phyloP scores from a whole-genome alignment of 2,329 filamentous ascomycete species.

The Basipetospora sp. region DNA sequence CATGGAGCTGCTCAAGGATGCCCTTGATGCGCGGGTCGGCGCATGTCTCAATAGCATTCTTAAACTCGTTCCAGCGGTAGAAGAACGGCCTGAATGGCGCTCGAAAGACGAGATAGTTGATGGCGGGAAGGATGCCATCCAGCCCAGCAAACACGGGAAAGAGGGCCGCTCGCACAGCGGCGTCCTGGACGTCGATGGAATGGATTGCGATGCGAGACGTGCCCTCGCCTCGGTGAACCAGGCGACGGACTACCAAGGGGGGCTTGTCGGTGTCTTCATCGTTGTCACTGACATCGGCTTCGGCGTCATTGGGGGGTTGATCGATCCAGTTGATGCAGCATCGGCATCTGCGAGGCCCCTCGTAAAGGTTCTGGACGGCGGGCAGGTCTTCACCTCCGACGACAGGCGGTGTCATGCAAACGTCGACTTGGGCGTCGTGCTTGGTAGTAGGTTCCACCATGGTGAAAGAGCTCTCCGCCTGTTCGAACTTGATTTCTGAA shows the following conservation, averaged over 20 bases:
- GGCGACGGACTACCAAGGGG: constrained; percentile 11
- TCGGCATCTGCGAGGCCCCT: constrained; percentile 14
- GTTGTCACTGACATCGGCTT: constrained; percentile 6
- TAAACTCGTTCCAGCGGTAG: constrained; percentile 45
- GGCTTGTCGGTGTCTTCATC: constrained; percentile 8
- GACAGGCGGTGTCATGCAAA: no score
- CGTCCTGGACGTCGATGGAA: constrained; percentile 12
- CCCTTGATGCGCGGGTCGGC: constrained; percentile 20
- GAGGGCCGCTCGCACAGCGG: constrained; percentile 11
- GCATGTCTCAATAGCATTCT: constrained; percentile 20
- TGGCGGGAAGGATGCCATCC: constrained; percentile 15
- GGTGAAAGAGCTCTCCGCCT: no score
- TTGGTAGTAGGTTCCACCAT: no score
- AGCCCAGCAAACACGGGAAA: constrained; percentile 8
- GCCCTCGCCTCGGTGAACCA: constrained; percentile 8
- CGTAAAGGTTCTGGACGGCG: constrained; percentile 14
- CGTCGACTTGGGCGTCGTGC: no score
- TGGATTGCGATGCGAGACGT: constrained; percentile 9
- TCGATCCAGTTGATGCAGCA: constrained; percentile 18
- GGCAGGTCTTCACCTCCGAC: no score
- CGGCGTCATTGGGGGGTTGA: constrained; percentile 11
- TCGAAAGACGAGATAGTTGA: constrained; percentile 26
- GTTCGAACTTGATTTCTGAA: no score
- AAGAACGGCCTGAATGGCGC: constrained; percentile 50
- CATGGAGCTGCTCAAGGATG: constrained; percentile 32